Percentiles rank a stretch among this genome's conserved stretches.
Evolutionary conservation across 805 yeast species (phyloP).

Genomic region (Cyberlindnera euphorbiae): DNA sequence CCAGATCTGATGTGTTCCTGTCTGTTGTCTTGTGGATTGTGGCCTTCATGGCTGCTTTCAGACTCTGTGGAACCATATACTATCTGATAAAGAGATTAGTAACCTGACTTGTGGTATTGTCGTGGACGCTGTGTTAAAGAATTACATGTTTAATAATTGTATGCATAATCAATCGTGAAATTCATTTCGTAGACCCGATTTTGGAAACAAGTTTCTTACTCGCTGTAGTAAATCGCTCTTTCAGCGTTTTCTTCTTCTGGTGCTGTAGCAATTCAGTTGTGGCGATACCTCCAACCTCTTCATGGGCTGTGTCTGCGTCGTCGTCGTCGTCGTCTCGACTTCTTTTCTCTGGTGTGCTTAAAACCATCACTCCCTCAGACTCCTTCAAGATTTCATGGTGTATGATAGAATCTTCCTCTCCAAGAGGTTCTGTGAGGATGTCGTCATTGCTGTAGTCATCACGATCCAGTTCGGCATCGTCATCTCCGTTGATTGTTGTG

Average conservation of each 20-base stretch:
- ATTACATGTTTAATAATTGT: too few relatives aligned
- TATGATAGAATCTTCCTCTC: constrained; percentile 18
- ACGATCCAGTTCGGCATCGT: constrained; percentile 12
- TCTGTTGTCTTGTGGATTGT: constrained; percentile 90
- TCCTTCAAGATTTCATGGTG: constrained; percentile 9
- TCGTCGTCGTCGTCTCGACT: constrained; percentile 12
- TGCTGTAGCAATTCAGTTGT: too few relatives aligned
- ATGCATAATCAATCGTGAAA: too few relatives aligned
- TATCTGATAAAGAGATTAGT: constrained; percentile 42
- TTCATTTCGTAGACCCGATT: not conserved
- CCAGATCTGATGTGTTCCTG: constrained; percentile 61
- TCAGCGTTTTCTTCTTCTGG: constrained; percentile 17
- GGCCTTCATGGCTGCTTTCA: constrained; percentile 80
- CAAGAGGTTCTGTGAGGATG: constrained; percentile 17
- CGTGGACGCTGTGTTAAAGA: too few relatives aligned
- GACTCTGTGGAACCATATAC: constrained; percentile 69
- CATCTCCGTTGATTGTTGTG: constrained; percentile 29
- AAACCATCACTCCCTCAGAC: not conserved
- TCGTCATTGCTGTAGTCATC: constrained; percentile 16
- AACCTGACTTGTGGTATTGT: constrained; percentile 22
- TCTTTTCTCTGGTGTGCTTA: constrained; percentile 13
- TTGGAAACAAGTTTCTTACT: constrained; percentile 26
- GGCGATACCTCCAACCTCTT: too few relatives aligned
- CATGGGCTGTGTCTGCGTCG: constrained; percentile 1
- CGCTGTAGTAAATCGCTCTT: constrained; percentile 23